These are phyloP conservation scores for Agaricus blazei DNA, from an alignment of 768 basidiomycete species.

Conservation along the genomic window DNA sequence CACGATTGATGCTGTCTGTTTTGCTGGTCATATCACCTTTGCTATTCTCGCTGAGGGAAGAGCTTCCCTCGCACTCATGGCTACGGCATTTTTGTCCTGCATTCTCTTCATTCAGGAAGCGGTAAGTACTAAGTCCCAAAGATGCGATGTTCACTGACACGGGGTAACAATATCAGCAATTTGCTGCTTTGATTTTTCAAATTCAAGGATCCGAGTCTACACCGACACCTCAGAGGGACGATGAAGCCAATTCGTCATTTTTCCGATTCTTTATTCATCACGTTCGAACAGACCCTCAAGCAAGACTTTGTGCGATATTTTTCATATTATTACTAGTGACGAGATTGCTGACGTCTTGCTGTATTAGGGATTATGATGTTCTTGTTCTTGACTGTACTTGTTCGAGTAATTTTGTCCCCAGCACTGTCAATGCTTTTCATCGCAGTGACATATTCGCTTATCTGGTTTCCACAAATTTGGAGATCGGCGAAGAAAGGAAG, in stretches of 20 bases:
- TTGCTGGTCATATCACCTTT: constrained; percentile 86
- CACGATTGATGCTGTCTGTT: constrained; percentile 76
- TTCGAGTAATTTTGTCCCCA: constrained; percentile 69
- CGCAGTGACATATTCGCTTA: constrained; percentile 62
- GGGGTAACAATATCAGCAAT: constrained; percentile 53
- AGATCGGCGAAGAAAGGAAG: constrained; percentile 70
- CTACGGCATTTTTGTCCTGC: constrained; percentile 81
- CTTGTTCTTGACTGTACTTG: constrained; percentile 64
- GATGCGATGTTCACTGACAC: not conserved
- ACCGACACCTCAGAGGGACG: constrained; percentile 19
- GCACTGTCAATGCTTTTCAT: constrained; percentile 64
- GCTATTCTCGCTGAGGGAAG: constrained; percentile 81
- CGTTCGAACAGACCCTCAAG: constrained; percentile 63
- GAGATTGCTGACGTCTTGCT: not conserved
- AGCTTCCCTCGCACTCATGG: constrained; percentile 74
- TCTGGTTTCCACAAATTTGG: constrained; percentile 86
- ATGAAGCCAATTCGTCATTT: constrained; percentile 30
- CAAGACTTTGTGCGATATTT: constrained; percentile 49
- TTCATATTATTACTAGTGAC: constrained; percentile 17
- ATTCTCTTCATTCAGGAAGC: constrained; percentile 79
- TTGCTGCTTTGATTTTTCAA: constrained; percentile 72
- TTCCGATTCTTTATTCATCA: constrained; percentile 52
- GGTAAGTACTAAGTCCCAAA: constrained; percentile 37
- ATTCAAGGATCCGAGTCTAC: constrained; percentile 76
- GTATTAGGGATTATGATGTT: constrained; percentile 59